Evolutionary conservation across 208 protist species (phyloP).

Genomic region (Trypanosoma lewisi): DNA sequence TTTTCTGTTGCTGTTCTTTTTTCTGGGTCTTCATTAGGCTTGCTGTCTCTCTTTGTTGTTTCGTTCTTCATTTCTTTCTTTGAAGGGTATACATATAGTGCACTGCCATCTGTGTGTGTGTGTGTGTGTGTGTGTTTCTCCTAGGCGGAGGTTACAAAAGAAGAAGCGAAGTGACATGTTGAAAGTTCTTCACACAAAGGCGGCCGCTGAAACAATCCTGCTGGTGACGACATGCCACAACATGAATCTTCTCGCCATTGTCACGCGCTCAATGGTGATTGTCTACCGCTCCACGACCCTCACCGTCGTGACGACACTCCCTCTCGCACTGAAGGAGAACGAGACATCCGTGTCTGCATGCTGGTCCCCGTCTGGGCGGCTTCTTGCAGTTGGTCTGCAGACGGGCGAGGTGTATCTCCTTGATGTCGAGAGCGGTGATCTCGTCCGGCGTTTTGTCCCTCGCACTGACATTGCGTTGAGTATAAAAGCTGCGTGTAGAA

Average conservation of each 20-base stretch:
- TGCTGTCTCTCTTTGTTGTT: not conserved
- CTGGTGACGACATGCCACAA: constrained; percentile 70
- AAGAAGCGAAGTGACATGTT: constrained; percentile 22
- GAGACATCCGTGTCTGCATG: constrained; percentile 26
- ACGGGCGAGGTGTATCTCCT: constrained; percentile 47
- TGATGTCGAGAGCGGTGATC: constrained; percentile 67
- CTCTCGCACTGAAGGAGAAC: constrained; percentile 22
- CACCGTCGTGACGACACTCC: constrained; percentile 55
- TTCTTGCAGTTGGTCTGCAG: constrained; percentile 60
- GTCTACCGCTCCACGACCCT: constrained; percentile 82
- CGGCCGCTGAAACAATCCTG: constrained; percentile 58
- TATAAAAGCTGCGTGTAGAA: not conserved
- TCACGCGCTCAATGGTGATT: constrained; percentile 44
- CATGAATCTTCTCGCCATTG: constrained; percentile 77
- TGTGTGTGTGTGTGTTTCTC: constrained; percentile 1
- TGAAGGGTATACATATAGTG: not conserved
- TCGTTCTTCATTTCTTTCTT: not conserved
- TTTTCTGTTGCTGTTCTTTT: too few species aligned
- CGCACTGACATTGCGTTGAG: not conserved
- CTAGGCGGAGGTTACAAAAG: not conserved
- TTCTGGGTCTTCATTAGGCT: too few species aligned
- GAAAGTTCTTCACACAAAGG: constrained; percentile 75
- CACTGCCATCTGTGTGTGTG: not conserved
- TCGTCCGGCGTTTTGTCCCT: constrained; percentile 57
- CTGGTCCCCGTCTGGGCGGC: constrained; percentile 73